These are phyloP conservation scores for Pneumocystis sp. DNA, from an alignment of 1,139 yeast genomes.

Conservation along the genomic window DNA sequence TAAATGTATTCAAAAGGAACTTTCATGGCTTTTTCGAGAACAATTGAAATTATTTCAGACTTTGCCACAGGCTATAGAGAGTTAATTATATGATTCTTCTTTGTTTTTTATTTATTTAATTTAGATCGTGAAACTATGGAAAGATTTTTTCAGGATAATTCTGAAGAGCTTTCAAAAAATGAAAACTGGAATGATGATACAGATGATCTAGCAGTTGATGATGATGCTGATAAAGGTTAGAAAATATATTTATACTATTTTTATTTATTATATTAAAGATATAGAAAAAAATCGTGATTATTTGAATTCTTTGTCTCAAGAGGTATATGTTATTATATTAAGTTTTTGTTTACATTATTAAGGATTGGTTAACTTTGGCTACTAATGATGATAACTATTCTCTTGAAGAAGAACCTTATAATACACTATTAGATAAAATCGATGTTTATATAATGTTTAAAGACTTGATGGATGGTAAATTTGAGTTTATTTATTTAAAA, in stretches of 20 bases:
- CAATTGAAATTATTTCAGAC: conserved; percentile 38
- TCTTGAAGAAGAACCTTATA: conserved; percentile 65
- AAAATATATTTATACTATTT: conserved; percentile 30
- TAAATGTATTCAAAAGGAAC: conserved; percentile 19
- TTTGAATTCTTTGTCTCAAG: conserved; percentile 20
- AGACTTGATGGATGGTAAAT: conserved; percentile 19
- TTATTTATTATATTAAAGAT: conserved; percentile 27
- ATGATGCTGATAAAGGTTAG: conserved; percentile 24
- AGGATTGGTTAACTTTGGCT: conserved; percentile 16
- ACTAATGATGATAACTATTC: conserved; percentile 38
- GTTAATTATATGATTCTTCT: neutral
- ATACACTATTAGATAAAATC: conserved; percentile 60
- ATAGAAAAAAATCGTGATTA: conserved; percentile 27
- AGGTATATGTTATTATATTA: conserved; percentile 17
- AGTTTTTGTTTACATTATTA: conserved; percentile 13
- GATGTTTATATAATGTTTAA: conserved; percentile 46
- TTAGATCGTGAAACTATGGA: conserved; percentile 19
- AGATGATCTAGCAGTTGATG: conserved; percentile 32
- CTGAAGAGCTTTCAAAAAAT: conserved; percentile 26
- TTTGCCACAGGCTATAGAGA: conserved; percentile 56
- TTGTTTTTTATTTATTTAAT: conserved; percentile 11
- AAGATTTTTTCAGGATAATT: conserved; percentile 40
- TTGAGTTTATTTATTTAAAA: neutral
- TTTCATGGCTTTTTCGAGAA: conserved; percentile 33
- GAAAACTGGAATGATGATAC: conserved; percentile 30